Conservation (phyloP, 148 eudicot species). For the Selenicereus undatus region DNA sequence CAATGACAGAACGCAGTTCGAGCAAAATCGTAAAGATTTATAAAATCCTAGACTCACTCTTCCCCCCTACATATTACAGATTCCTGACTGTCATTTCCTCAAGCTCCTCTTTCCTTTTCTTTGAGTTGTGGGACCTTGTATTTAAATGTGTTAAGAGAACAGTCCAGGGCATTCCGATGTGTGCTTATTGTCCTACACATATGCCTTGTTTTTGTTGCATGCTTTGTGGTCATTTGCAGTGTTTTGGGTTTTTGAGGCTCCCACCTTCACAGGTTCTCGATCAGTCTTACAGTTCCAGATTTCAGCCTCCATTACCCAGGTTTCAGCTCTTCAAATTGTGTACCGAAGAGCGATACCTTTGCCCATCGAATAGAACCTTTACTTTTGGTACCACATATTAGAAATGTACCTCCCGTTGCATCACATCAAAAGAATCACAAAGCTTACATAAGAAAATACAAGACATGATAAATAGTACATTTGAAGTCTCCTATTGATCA, state of each 20-base stretch:
- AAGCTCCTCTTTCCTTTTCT: neutral
- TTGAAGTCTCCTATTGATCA: neutral
- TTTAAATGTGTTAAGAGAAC: neutral
- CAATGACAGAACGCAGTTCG: conserved; percentile 25
- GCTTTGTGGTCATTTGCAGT: neutral
- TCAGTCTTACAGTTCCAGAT: too few species aligned
- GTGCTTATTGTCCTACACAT: neutral
- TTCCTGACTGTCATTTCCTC: neutral
- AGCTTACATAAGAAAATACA: too few species aligned
- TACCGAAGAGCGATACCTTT: too few species aligned
- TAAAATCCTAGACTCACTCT: neutral
- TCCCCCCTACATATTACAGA: neutral
- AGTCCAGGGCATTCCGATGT: neutral
- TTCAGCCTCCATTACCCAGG: too few species aligned
- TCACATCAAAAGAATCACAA: too few species aligned
- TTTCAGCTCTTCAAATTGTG: neutral
- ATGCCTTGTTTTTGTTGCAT: too few species aligned
- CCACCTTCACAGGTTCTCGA: neutral
- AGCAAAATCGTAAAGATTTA: conserved; percentile 29
- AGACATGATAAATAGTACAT: too few species aligned
- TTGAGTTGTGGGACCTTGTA: neutral
- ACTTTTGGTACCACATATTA: too few species aligned
- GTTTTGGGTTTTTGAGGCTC: neutral
- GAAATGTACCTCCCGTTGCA: too few species aligned
- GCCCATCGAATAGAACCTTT: too few species aligned